Conservation (phyloP, 805 yeast genomes). For the Kodamaea kaohsiungensis region DNA sequence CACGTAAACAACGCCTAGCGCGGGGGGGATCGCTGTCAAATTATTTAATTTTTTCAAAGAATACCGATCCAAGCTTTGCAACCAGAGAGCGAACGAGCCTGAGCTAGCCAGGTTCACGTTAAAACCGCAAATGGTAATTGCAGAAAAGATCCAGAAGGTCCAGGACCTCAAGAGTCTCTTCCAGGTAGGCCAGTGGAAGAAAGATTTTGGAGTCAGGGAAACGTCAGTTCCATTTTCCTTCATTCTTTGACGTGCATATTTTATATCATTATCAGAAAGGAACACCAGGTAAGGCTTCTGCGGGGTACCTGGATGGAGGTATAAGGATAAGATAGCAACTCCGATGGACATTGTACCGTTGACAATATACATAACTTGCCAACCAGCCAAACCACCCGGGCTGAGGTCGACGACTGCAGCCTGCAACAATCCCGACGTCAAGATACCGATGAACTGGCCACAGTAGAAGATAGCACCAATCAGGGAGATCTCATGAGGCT, state of each 20-base stretch:
- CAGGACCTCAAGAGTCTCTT: conserved; percentile 28
- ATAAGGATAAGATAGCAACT: conserved; percentile 20
- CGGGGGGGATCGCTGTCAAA: conserved; percentile 58
- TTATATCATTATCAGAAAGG: conserved; percentile 57
- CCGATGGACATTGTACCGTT: conserved; percentile 23
- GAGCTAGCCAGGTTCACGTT: conserved; percentile 43
- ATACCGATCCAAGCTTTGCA: conserved; percentile 20
- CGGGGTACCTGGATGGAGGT: conserved; percentile 28
- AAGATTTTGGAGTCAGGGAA: conserved; percentile 15
- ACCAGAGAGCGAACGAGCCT: conserved; percentile 51
- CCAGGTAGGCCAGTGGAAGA: conserved; percentile 28
- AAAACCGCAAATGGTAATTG: conserved; percentile 20
- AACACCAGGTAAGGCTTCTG: conserved; percentile 47
- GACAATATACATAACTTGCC: conserved; percentile 30
- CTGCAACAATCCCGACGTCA: conserved; percentile 29
- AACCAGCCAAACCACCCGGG: conserved; percentile 6
- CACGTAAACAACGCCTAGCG: conserved; percentile 55
- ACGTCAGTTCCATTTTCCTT: conserved; percentile 21
- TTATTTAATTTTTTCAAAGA: conserved; percentile 33
- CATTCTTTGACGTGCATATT: conserved; percentile 45
- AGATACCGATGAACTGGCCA: conserved; percentile 32
- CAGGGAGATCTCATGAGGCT: conserved; percentile 24
- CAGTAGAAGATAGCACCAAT: conserved; percentile 27
- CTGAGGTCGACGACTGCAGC: conserved; percentile 15
- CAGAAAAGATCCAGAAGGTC: conserved; percentile 31